Conservation (phyloP, 2,329 filamentous ascomycete species). For the Venturia effusa region DNA sequence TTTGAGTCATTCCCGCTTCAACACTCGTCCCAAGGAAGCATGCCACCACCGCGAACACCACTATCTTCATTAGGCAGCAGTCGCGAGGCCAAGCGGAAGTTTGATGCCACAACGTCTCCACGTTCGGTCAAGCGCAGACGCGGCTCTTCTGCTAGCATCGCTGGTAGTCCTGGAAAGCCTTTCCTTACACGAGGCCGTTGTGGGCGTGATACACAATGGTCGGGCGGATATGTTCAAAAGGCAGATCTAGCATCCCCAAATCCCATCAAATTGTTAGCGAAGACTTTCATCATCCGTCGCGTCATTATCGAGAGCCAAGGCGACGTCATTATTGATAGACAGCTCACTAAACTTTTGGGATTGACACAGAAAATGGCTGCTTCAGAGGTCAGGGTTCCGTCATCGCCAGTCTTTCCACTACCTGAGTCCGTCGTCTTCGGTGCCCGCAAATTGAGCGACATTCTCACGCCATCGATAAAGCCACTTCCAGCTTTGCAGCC, state of each 20-base stretch:
- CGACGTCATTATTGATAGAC: slow-evolving; percentile 16
- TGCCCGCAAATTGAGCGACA: background rate
- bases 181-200: slow-evolving; percentile 16
- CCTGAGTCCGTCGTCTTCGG: slow-evolving; percentile 3
- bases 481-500: background rate
- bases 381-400: background rate
- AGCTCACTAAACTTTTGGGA: slow-evolving; percentile 14
- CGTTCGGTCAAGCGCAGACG: slow-evolving; percentile 6
- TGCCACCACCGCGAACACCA: slow-evolving; percentile 9
- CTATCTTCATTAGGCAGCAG: background rate
- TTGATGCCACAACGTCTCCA: slow-evolving; percentile 4
- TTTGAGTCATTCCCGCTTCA: background rate
- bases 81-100: slow-evolving; percentile 3
- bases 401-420: slow-evolving; percentile 6
- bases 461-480: background rate
- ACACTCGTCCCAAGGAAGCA: background rate
- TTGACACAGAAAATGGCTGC: slow-evolving; percentile 1
- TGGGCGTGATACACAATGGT: background rate
- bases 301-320: slow-evolving; percentile 16
- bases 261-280: background rate
- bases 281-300: slow-evolving; percentile 15
- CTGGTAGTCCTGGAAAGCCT: slow-evolving; percentile 16
- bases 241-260: background rate
- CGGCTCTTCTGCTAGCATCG: background rate
- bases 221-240: background rate